Conservation (phyloP, 495 filamentous ascomycete species). For the Penicillium pancosmium region DNA sequence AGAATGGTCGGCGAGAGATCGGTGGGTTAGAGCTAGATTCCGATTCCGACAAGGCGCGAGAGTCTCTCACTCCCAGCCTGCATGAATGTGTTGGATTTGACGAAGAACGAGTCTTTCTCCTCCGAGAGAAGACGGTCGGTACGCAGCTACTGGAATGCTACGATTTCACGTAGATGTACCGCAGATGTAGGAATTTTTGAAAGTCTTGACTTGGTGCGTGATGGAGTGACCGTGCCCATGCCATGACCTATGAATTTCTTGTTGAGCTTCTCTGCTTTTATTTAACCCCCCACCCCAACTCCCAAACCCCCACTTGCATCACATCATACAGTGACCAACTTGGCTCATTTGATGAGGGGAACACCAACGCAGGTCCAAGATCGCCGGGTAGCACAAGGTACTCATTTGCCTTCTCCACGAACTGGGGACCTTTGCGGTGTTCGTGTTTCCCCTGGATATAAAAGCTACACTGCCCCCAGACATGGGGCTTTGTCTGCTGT, state of each 20-base stretch:
- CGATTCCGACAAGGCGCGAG: neutral
- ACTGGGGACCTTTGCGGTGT: constrained; percentile 29
- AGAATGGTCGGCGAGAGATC: constrained; percentile 4
- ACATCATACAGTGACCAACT: neutral
- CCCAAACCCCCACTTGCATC: too few species aligned
- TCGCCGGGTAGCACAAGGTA: constrained; percentile 33
- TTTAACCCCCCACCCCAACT: too few species aligned
- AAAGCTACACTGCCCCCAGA: constrained; percentile 2
- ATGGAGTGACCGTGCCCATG: neutral
- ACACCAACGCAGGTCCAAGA: constrained; percentile 20
- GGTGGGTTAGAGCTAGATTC: constrained; percentile 5
- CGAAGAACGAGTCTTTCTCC: constrained; percentile 87
- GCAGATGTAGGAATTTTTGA: neutral
- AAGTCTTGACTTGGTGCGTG: neutral
- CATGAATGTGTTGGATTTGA: constrained; percentile 85
- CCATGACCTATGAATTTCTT: neutral
- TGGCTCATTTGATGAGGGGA: constrained; percentile 10
- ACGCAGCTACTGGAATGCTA: constrained; percentile 81
- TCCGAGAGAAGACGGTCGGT: constrained; percentile 69
- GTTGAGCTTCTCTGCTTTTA: too few species aligned
- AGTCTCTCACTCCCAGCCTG: constrained; percentile 20
- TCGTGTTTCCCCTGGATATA: constrained; percentile 14
- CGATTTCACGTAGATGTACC: constrained; percentile 72
- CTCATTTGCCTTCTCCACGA: constrained; percentile 14
- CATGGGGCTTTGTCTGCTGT: neutral